phyloP scores from a whole-genome alignment of 805 yeast genomes.

The Yamadazyma tumulicola region DNA sequence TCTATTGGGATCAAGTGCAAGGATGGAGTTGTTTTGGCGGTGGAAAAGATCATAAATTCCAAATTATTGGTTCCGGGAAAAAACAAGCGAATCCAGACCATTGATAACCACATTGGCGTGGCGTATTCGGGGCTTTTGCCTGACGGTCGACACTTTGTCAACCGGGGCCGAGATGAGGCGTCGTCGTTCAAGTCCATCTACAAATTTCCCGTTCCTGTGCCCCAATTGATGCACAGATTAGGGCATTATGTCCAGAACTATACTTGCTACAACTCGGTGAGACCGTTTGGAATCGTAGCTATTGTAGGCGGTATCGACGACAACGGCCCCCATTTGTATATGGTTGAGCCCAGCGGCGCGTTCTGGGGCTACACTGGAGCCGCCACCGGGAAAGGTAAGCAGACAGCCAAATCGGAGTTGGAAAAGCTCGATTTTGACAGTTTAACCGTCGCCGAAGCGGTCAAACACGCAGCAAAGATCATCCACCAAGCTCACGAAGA shows the following conservation, averaged over 20 bases:
- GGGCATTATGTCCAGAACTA: conserved; percentile 93
- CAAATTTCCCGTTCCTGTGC: conserved; percentile 72
- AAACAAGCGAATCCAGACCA: conserved; percentile 86
- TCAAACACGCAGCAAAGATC: conserved; percentile 90
- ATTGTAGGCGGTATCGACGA: conserved; percentile 93
- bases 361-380: conserved; percentile 98
- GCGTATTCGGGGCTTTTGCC: conserved; percentile 94
- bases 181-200: conserved; percentile 71
- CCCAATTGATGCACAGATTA: conserved; percentile 79
- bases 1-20: conserved; percentile 87
- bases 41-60: conserved; percentile 87
- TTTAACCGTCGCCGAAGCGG: conserved; percentile 74
- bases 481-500: conserved; percentile 95
- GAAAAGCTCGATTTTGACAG: conserved; percentile 80
- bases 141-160: conserved; percentile 92
- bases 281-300: conserved; percentile 94
- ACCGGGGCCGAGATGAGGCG: conserved; percentile 91
- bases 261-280: conserved; percentile 92
- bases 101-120: conserved; percentile 91
- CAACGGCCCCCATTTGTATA: conserved; percentile 86
- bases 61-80: conserved; percentile 85
- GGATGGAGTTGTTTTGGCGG: conserved; percentile 96
- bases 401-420: conserved; percentile 93
- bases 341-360: conserved; percentile 96
- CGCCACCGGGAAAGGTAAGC: conserved; percentile 98